Conservation (phyloP, 1,284 basidiomycete species). For the Rhodotorula sp. region DNA sequence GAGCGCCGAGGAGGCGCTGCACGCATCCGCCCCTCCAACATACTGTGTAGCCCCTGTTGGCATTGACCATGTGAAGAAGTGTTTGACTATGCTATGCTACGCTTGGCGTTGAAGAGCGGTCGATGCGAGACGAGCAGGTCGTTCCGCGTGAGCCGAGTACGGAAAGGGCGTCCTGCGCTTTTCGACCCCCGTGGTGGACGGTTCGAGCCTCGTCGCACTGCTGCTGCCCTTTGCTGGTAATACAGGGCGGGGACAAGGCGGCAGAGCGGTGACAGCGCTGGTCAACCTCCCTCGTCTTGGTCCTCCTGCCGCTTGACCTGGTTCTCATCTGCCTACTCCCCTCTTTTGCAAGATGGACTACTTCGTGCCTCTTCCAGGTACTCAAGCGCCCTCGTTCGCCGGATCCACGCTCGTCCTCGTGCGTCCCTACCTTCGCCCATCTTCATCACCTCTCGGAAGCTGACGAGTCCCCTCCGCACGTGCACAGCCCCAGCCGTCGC, state of each 20-base stretch:
- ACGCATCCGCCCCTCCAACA: not conserved
- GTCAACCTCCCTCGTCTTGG: not conserved
- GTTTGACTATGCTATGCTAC: not conserved
- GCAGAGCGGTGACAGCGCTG: no score
- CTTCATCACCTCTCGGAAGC: not conserved
- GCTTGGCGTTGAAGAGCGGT: no score
- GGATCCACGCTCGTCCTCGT: slow-evolving; percentile 25
- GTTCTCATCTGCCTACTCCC: not conserved
- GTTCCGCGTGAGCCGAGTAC: no score
- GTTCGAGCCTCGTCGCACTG: no score
- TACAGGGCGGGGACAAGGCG: no score
- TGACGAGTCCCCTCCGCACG: slow-evolving; percentile 2
- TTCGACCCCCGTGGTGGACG: no score
- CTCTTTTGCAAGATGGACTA: slow-evolving; percentile 17
- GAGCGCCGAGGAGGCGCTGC: not conserved
- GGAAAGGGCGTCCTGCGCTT: no score
- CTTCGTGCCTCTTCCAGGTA: slow-evolving; percentile 19
- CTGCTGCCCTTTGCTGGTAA: no score
- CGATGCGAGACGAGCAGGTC: no score
- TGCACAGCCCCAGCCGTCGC: slow-evolving; percentile 37
- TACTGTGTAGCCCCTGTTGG: not conserved
- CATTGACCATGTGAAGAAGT: not conserved
- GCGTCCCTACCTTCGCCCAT: not conserved
- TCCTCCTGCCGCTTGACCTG: not conserved
- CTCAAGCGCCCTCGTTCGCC: not conserved